These are phyloP conservation scores for Monotropa hypopitys DNA, from an alignment of 179 eudicot genomes.

Conservation along the genomic window DNA sequence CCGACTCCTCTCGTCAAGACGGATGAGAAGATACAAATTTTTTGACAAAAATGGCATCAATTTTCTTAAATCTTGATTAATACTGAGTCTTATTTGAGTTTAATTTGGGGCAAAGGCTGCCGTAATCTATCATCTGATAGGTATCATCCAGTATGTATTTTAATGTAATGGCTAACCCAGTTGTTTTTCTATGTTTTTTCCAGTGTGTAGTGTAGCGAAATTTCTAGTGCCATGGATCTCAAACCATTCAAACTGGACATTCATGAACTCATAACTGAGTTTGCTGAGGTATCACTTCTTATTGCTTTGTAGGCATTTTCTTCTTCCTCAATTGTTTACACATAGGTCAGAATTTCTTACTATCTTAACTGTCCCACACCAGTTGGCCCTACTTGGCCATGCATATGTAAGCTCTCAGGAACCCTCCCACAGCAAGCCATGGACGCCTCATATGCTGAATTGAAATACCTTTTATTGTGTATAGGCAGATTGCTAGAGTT, in stretches of 20 bases:
- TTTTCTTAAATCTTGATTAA: no score
- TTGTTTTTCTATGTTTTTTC: background rate
- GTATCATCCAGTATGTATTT: background rate
- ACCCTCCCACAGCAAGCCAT: background rate
- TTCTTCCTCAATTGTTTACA: background rate
- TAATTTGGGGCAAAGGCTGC: no score
- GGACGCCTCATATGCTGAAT: background rate
- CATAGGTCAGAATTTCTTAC: background rate
- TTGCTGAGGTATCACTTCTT: slow-evolving; percentile 12
- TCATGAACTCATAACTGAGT: slow-evolving; percentile 67
- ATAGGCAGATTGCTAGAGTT: background rate
- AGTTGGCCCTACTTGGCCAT: background rate
- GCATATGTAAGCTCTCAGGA: background rate
- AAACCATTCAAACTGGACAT: slow-evolving; percentile 57
- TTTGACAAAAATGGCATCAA: no score
- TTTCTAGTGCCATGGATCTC: slow-evolving; percentile 42
- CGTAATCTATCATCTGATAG: background rate
- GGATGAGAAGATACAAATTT: no score
- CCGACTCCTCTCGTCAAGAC: no score
- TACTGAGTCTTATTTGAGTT: no score
- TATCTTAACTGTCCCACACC: background rate
- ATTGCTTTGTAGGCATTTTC: background rate
- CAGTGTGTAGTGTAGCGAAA: background rate
- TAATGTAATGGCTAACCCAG: background rate
- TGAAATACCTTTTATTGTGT: background rate